Evolutionary conservation across 2,329 filamentous ascomycete species (phyloP), one percentile per base, ranked within the genome.

Genomic region (Pseudopyrenochaeta lycopersici): DNA sequence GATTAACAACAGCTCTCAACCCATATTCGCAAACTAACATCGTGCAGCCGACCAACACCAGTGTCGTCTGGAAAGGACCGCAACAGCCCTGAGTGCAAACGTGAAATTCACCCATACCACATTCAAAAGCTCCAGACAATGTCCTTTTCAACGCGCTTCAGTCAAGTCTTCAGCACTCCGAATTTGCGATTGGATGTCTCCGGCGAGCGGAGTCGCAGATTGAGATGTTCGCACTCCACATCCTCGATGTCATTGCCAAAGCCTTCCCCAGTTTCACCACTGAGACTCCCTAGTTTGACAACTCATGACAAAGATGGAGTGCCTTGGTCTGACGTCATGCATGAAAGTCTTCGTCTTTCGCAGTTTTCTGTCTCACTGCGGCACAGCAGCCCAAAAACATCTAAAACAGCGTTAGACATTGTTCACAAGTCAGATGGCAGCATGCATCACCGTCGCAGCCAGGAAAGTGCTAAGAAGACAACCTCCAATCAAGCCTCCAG

Each of bases 141-240:
- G n/a, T 54, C 66, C 5, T 43, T 67, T 2, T 58, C 62, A 2
- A 45, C 46, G 20, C 62, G 61, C 11, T 58, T 73, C 30, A 53
- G 48, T 15, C 65, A 68, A 38, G 62, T 71, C 10, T 68, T 70
- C 27, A 74, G 68, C 42, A 63, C 71, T 4, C 71, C 71, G 0
- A 71, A 71, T 51, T 55, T 75, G 18, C 62, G 62, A 6, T 40
- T 56, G n/a, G 52, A 58, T 31, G 45, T 44, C n/a, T 33, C 56
- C 31, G 53, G 49, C 14, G 38, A 52, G 9, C 64, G 56, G 49
- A 60, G 64, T 17, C 55, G 63, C 20, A 64, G 45, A 21, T 46
- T 71, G 29, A 62, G 70, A 47, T 67, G 66, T 3, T 74, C 73
- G 7, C 67, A 72, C 33, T 74, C 71, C n/a, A 63, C 66, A 29